Evolutionary conservation across 495 filamentous ascomycete species (phyloP).

Genomic region (Neurospora intermedia): DNA sequence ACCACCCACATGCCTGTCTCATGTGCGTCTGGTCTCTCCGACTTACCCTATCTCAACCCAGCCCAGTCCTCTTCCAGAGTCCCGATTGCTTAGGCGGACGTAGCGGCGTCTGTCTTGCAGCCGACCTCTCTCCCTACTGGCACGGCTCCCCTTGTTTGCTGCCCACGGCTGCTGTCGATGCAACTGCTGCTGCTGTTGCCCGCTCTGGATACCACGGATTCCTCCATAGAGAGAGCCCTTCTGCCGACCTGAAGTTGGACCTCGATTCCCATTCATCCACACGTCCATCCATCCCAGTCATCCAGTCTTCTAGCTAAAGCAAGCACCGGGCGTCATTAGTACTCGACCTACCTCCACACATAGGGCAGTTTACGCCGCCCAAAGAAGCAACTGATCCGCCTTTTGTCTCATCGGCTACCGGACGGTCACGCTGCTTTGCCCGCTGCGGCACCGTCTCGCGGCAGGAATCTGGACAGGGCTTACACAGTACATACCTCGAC

Average conservation of each 20-base stretch:
- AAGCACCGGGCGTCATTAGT: neutral
- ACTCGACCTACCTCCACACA: constrained; percentile 8
- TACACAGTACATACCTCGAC: neutral
- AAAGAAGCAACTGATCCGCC: neutral
- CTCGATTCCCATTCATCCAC: neutral
- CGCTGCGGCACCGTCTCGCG: neutral
- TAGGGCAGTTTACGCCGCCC: neutral
- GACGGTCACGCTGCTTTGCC: constrained; percentile 1
- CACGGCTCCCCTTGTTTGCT: constrained; percentile 23
- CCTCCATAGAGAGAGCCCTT: neutral
- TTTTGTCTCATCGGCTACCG: neutral
- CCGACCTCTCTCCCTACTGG: constrained; percentile 16
- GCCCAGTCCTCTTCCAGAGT: constrained; percentile 8
- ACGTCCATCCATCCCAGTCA: neutral
- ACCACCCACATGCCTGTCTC: constrained; percentile 17
- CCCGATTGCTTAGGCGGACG: constrained; percentile 15
- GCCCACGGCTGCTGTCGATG: constrained; percentile 6
- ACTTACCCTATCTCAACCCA: constrained; percentile 7
- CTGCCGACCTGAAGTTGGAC: constrained; percentile 4
- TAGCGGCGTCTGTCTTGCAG: constrained; percentile 25
- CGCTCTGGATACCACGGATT: constrained; percentile 5
- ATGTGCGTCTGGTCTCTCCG: constrained; percentile 19
- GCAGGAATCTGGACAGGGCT: neutral
- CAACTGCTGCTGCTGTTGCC: constrained; percentile 11
- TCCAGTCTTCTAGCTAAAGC: neutral